These are phyloP conservation scores for Nepenthes mirabilis DNA, from an alignment of 148 eudicot genomes.

Conservation along the genomic window DNA sequence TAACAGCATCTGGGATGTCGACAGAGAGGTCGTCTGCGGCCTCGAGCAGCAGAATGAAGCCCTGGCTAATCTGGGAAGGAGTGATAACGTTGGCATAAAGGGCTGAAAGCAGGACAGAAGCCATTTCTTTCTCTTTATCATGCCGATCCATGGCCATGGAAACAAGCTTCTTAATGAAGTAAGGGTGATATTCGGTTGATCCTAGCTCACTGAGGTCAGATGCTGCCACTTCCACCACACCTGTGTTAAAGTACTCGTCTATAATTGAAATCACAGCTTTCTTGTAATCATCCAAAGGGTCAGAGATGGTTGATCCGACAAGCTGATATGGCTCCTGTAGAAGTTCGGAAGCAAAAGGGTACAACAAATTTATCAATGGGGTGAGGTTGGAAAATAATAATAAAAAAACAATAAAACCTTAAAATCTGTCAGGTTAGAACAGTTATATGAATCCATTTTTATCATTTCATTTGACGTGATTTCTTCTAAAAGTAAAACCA, in stretches of 20 bases:
- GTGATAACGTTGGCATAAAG: conserved; percentile 77
- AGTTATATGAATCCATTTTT: too few relatives aligned
- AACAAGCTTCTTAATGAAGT: conserved; percentile 82
- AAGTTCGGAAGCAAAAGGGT: conserved; percentile 1
- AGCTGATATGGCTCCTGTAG: conserved; percentile 88
- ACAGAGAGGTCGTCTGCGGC: conserved; percentile 88
- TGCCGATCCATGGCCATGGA: conserved; percentile 95
- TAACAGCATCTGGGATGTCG: conserved; percentile 84
- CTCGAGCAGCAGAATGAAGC: conserved; percentile 76
- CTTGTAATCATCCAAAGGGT: conserved; percentile 92
- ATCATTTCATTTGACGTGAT: too few relatives aligned
- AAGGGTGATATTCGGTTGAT: conserved; percentile 75
- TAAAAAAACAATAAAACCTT: background rate
- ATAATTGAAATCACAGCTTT: conserved; percentile 77
- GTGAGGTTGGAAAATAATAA: background rate
- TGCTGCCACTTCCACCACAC: conserved; percentile 67
- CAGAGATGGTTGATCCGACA: conserved; percentile 58
- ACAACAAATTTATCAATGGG: background rate
- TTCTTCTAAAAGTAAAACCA: too few relatives aligned
- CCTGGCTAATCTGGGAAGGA: conserved; percentile 79
- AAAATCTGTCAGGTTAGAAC: too few relatives aligned
- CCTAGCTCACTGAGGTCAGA: conserved; percentile 84
- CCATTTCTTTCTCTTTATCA: conserved; percentile 98
- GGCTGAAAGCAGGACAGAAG: conserved; percentile 87
- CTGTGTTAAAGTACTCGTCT: conserved; percentile 84